Conservation (phyloP, 106 monocot species). For the Dioscorea alata region DNA sequence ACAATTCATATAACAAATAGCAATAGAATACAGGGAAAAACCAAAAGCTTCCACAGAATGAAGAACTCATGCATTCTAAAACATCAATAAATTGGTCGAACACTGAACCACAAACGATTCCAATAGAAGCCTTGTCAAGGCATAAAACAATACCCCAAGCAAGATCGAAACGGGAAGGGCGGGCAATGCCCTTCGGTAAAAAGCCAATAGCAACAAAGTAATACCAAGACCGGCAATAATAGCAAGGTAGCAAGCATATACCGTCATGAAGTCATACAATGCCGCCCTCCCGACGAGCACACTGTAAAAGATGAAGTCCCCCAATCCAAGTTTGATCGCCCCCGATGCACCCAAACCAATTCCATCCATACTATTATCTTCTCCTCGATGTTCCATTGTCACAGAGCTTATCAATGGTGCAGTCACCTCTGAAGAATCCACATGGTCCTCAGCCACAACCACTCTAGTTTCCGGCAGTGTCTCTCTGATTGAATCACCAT, state of each 20-base stretch:
- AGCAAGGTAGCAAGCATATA: slow-evolving; percentile 96
- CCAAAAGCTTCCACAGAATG: background rate
- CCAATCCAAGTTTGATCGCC: slow-evolving; percentile 90
- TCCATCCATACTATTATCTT: slow-evolving; percentile 32
- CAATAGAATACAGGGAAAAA: background rate
- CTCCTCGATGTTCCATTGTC: background rate
- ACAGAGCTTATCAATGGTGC: slow-evolving; percentile 29
- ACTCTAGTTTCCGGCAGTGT: slow-evolving; percentile 19
- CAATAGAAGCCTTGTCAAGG: slow-evolving; percentile 59
- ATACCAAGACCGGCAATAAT: slow-evolving; percentile 85
- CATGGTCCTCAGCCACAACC: slow-evolving; percentile 12
- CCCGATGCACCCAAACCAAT: slow-evolving; percentile 74
- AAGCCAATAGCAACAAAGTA: slow-evolving; percentile 67
- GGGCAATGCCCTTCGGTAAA: slow-evolving; percentile 79
- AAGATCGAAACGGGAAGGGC: slow-evolving; percentile 88
- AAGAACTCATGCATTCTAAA: slow-evolving; percentile 25
- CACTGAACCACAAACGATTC: slow-evolving; percentile 79
- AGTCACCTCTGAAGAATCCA: slow-evolving; percentile 5
- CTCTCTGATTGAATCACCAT: background rate
- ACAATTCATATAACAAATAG: background rate
- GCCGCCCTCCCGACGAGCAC: slow-evolving; percentile 90
- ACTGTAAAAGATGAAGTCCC: slow-evolving; percentile 98
- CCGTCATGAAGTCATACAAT: slow-evolving; percentile 77
- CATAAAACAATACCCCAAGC: slow-evolving; percentile 77
- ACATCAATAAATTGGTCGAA: slow-evolving; percentile 77